Evolutionary conservation across 2,329 filamentous ascomycete species (phyloP).

Genomic region (Xylariomycetidae sp.): DNA sequence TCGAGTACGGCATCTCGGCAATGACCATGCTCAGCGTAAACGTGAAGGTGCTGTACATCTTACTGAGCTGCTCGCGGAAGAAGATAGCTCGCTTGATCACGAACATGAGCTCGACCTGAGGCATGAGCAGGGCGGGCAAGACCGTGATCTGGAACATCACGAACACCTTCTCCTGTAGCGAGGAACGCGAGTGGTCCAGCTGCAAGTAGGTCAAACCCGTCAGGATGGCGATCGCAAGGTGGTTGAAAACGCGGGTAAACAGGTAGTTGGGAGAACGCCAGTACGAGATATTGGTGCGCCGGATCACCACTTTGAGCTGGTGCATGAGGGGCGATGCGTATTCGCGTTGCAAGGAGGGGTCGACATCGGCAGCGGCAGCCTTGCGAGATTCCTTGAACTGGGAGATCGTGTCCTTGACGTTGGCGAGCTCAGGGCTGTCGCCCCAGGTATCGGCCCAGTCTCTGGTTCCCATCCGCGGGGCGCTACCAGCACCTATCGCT

Average conservation of each 20-base stretch:
- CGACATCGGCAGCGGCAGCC: conserved; percentile 30
- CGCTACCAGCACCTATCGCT: conserved; percentile 69
- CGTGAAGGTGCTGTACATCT: conserved; percentile 77
- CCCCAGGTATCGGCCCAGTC: conserved; percentile 81
- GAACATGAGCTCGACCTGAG: conserved; percentile 80
- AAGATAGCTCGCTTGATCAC: conserved; percentile 74
- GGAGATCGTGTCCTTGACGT: conserved; percentile 59
- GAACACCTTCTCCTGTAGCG: conserved; percentile 81
- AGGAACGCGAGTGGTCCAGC: conserved; percentile 67
- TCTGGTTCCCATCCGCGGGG: conserved; percentile 63
- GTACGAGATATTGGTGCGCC: conserved; percentile 69
- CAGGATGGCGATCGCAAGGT: conserved; percentile 70
- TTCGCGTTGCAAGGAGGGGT: conserved; percentile 60
- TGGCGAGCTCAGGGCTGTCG: conserved; percentile 63
- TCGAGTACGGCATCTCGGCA: conserved; percentile 77
- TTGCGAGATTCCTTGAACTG: conserved; percentile 58
- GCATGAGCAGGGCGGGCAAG: conserved; percentile 74
- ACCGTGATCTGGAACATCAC: conserved; percentile 87
- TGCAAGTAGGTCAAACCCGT: conserved; percentile 76
- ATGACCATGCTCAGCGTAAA: conserved; percentile 75
- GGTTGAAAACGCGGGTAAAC: conserved; percentile 81
- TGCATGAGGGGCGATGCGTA: conserved; percentile 75
- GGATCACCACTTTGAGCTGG: conserved; percentile 70
- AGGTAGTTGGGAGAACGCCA: conserved; percentile 87
- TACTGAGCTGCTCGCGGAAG: conserved; percentile 79